Evolutionary conservation across 1,284 basidiomycete species (phyloP), one percentile per base, ranked within the genome.

Genomic region (Rhodotorula sp.): DNA sequence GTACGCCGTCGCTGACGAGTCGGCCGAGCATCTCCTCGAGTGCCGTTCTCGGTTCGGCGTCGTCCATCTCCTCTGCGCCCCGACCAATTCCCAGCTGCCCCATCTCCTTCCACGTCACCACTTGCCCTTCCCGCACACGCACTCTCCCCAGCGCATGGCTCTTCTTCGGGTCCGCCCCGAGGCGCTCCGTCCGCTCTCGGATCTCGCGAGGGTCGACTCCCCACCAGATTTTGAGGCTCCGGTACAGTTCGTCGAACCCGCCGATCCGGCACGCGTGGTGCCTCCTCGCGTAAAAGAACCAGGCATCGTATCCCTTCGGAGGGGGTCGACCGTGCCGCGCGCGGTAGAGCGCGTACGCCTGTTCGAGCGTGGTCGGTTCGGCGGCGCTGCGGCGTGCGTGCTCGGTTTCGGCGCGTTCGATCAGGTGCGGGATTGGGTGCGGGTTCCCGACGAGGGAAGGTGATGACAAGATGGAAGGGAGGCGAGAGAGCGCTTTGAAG

Each of bases 361-460:
- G 60, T 0, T 54, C 47, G 39, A 73, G 66, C 8, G 72, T 68
- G 18, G 18, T n/a, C 3, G 72, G 70, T 16, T 58, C 59, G 16
- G 39, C 3, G 0, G 58, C n/a, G 46, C 18, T 26, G 14, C 58
- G 63, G 15, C 21, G 26, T 20, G 39, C 23, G 60, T 68, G 64
- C 5, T 48, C 16, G 2, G 15, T 5, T 14, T 47, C 58, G 47
- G 69, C 72, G 4, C 21, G 5, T 15, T 23, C 26, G 51, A 73
- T 39, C 59, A 73, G 67, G 29, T n/a, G 4, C 3, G 72, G 49
- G 58, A 73, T 56, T 3, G 72, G 72, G 56, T 73, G 72, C 14
- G 23, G 31, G 18, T 31, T 39, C 1, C 26, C 14, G 47, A 29
- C 43, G 16, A 52, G 43, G 39, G 51, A 31, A 43, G 54, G 49